phyloP scores from a whole-genome alignment of 1,284 basidiomycete genomes.

The Vanrija sp. region DNA sequence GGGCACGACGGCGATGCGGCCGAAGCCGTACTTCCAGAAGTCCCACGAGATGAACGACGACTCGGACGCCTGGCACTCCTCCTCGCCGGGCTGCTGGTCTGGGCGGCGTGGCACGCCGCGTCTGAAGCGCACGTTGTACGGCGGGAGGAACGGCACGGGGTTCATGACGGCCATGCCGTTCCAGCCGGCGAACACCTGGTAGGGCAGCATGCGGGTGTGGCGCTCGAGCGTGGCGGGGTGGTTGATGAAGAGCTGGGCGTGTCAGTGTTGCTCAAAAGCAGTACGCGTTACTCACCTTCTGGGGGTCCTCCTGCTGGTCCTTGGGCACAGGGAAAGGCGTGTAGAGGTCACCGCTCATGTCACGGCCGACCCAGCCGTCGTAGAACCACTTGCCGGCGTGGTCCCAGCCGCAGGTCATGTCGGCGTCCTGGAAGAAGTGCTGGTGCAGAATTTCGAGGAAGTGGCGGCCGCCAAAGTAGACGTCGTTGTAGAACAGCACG shows the following conservation, averaged over 20 bases:
- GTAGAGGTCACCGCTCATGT: constrained; percentile 47
- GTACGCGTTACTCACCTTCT: constrained; percentile 33
- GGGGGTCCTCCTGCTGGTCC: constrained; percentile 40
- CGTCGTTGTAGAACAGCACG: constrained; percentile 52
- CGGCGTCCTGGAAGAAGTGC: constrained; percentile 46
- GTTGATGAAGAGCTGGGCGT: constrained; percentile 37
- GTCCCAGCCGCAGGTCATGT: constrained; percentile 52
- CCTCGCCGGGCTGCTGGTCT: constrained; percentile 11
- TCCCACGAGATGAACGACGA: constrained; percentile 46
- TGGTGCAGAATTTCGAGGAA: constrained; percentile 50
- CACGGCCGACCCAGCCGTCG: constrained; percentile 51
- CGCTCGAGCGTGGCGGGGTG: constrained; percentile 33
- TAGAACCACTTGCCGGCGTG: constrained; percentile 50
- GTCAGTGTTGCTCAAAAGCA: not conserved
- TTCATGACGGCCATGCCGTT: constrained; percentile 55
- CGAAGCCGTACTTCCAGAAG: constrained; percentile 49
- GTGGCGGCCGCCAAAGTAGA: constrained; percentile 48
- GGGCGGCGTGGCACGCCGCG: constrained; percentile 28
- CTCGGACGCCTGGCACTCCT: constrained; percentile 46
- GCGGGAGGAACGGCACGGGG: constrained; percentile 41
- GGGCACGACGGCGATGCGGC: constrained; percentile 43
- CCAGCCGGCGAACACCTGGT: constrained; percentile 55
- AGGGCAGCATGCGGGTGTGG: constrained; percentile 41
- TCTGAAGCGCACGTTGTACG: constrained; percentile 42
- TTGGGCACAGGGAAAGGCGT: constrained; percentile 45